Conservation (phyloP, 305 asterid genomes). For the Fraxinus floribunda region DNA sequence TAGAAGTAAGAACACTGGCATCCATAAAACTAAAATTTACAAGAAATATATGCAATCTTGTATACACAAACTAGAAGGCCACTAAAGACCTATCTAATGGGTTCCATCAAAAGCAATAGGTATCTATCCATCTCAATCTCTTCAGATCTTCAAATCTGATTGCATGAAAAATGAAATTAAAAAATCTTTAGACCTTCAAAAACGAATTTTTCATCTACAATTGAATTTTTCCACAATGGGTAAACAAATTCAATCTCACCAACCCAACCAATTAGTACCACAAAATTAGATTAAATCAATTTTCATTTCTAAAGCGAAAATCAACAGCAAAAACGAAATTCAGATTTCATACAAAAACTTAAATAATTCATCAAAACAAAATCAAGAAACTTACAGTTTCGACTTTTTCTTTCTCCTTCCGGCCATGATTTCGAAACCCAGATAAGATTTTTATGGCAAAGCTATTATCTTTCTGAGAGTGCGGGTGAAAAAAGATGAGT, state of each 20-base stretch:
- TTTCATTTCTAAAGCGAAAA: neutral
- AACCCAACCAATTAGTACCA: neutral
- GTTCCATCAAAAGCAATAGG: neutral
- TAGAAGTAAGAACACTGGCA: neutral
- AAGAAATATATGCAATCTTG: neutral
- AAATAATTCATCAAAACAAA: neutral
- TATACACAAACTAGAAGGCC: neutral
- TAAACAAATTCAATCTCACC: neutral
- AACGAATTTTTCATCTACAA: neutral
- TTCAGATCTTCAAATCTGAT: neutral
- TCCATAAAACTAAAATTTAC: neutral
- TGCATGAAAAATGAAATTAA: neutral
- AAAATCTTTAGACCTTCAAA: neutral
- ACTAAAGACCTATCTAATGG: neutral
- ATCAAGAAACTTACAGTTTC: conserved; percentile 27
- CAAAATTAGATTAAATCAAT: neutral
- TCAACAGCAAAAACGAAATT: neutral
- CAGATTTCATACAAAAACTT: neutral
- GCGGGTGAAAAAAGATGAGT: neutral
- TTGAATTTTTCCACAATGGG: neutral
- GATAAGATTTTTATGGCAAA: neutral
- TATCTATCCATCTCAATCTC: neutral
- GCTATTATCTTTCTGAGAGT: neutral
- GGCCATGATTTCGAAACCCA: conserved; percentile 29
- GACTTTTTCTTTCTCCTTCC: conserved; percentile 41